A percentile compares a stretch with the other conserved stretches of the same genome.
phyloP scores from a whole-genome alignment of 176 grass and related monocot species.

The Avena eriantha region DNA sequence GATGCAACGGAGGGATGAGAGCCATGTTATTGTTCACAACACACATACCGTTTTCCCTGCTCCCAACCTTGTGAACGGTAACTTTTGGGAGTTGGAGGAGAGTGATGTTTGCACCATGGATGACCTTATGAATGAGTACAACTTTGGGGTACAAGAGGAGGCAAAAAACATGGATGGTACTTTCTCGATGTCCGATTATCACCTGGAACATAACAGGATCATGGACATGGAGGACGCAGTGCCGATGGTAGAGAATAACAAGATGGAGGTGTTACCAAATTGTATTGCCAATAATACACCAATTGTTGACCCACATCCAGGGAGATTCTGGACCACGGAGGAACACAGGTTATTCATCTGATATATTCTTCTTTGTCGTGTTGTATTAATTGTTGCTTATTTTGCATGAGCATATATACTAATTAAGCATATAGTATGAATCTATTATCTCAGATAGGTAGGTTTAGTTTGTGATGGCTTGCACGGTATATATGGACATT shows the following conservation, averaged over 20 bases:
- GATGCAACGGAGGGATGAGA: neutral
- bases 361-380: neutral
- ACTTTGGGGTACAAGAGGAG: neutral
- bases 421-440: neutral
- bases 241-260: too few species aligned
- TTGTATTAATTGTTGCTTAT: neutral
- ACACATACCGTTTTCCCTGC: neutral
- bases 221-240: too few species aligned
- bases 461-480: neutral
- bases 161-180: neutral
- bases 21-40: too few species aligned
- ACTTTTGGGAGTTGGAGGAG: neutral
- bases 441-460: neutral
- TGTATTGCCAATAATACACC: neutral
- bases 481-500: neutral
- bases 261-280: neutral
- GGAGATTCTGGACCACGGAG: conserved; percentile 9
- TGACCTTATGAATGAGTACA: neutral
- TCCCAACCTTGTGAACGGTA: neutral
- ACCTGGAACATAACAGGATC: neutral
- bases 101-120: neutral
- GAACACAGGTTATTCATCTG: conserved; percentile 42
- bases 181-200: neutral
- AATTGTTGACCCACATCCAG: neutral
- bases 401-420: neutral